Evolutionary conservation across 441 rosid genomes (phyloP).

Genomic region (Adansonia rubrostipa): DNA sequence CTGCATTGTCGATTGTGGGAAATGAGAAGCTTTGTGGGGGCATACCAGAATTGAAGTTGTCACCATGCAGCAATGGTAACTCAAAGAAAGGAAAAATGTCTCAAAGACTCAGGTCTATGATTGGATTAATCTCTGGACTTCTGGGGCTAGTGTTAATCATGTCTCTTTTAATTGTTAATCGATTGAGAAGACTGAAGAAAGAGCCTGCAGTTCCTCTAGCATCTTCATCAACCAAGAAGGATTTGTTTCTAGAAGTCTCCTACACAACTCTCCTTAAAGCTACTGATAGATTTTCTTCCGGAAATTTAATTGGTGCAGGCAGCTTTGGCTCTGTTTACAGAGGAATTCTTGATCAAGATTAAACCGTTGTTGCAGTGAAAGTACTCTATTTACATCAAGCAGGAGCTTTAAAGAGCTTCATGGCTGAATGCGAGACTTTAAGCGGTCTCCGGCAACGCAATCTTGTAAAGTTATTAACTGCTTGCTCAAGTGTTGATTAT

Average conservation of each 20-base stretch:
- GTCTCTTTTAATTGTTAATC: constrained; percentile 1
- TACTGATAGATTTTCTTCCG: constrained; percentile 32
- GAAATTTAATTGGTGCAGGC: constrained; percentile 34
- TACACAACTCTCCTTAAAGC: constrained; percentile 28
- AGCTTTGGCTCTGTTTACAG: constrained; percentile 40
- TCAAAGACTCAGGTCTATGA: not conserved
- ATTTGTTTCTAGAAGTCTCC: constrained; percentile 22
- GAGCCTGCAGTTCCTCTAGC: constrained; percentile 10
- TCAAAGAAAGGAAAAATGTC: not conserved
- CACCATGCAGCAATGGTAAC: constrained; percentile 16
- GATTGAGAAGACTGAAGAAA: not conserved
- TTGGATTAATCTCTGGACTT: not conserved
- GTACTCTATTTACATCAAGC: not conserved
- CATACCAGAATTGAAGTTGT: constrained; percentile 25
- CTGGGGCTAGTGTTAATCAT: not conserved
- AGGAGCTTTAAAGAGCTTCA: constrained; percentile 21
- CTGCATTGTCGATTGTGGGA: constrained; percentile 25
- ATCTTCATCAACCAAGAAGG: not conserved
- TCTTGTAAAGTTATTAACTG: constrained; percentile 22
- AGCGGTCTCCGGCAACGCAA: not conserved
- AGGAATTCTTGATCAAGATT: constrained; percentile 26
- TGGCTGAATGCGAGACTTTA: constrained; percentile 18
- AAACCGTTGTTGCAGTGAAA: constrained; percentile 14
- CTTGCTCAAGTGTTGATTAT: constrained; percentile 22
- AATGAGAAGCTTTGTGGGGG: constrained; percentile 43